These are phyloP conservation scores for Penicillium sp. DNA, from an alignment of 2,329 filamentous ascomycete genomes.

Conservation along the genomic window DNA sequence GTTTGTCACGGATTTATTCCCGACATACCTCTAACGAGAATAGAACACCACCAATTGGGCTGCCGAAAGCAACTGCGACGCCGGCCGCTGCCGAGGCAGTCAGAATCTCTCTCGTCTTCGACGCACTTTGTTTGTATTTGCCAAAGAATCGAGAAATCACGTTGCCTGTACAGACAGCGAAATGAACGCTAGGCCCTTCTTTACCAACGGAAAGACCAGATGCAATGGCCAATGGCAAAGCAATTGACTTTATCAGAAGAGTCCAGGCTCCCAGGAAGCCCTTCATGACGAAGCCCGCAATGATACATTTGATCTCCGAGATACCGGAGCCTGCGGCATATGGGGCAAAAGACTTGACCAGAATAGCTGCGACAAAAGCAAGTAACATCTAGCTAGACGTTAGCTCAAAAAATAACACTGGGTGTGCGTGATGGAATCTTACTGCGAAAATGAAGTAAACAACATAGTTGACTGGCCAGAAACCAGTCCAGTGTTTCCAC, in stretches of 20 bases:
- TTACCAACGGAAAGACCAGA: constrained; percentile 94
- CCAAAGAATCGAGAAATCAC: constrained; percentile 89
- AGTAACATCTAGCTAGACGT: constrained; percentile 58
- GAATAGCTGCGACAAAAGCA: constrained; percentile 70
- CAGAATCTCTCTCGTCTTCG: constrained; percentile 90
- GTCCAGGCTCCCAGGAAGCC: constrained; percentile 91
- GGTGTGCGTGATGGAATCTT: constrained; percentile 26
- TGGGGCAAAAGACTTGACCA: constrained; percentile 88
- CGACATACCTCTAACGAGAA: constrained; percentile 75
- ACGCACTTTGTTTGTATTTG: constrained; percentile 86
- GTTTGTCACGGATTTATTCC: background rate
- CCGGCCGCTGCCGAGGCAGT: constrained; percentile 92
- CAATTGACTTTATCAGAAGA: constrained; percentile 87
- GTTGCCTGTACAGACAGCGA: constrained; percentile 94
- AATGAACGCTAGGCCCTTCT: constrained; percentile 97
- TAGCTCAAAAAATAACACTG: constrained; percentile 1
- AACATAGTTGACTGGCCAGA: constrained; percentile 74
- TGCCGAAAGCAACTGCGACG: constrained; percentile 93
- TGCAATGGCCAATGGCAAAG: constrained; percentile 83
- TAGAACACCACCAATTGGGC: constrained; percentile 90
- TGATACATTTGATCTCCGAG: constrained; percentile 98
- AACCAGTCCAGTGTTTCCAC: constrained; percentile 83
- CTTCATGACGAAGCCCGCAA: constrained; percentile 98
- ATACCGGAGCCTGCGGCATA: constrained; percentile 97
- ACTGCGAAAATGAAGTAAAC: constrained; percentile 83